A percentile compares a stretch with the other conserved stretches of the same genome.
phyloP scores from a whole-genome alignment of 2,329 filamentous ascomycete genomes.

The Clarireedia monteithiana region DNA sequence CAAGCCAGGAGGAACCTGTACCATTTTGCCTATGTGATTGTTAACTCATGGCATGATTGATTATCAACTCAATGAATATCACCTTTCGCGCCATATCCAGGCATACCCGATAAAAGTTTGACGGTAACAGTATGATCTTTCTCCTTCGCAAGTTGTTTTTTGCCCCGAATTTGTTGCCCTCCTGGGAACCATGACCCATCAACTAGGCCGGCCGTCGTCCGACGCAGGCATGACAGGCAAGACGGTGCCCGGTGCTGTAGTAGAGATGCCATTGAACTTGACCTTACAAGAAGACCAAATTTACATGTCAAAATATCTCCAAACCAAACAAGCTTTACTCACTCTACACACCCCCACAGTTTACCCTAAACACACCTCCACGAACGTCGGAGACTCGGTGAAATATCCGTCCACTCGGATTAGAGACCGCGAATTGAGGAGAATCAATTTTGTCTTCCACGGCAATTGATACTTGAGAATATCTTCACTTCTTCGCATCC shows the following conservation, averaged over 20 bases:
- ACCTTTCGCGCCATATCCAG: constrained; percentile 43
- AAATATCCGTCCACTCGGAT: not conserved
- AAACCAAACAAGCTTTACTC: not conserved
- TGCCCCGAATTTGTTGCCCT: constrained; percentile 33
- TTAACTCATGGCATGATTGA: not conserved
- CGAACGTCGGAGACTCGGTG: not conserved
- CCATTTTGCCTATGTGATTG: constrained; percentile 37
- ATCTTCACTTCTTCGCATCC: not conserved
- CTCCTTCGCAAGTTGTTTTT: constrained; percentile 37
- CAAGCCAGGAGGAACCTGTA: constrained; percentile 41
- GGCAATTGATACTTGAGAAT: not conserved
- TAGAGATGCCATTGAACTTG: constrained; percentile 23
- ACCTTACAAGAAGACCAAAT: not conserved
- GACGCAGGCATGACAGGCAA: constrained; percentile 25
- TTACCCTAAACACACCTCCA: not conserved
- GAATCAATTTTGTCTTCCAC: not conserved
- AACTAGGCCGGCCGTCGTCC: constrained; percentile 19
- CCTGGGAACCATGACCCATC: constrained; percentile 15
- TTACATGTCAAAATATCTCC: constrained; percentile 4
- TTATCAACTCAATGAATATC: not conserved
- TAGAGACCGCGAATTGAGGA: not conserved
- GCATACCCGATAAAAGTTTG: constrained; percentile 43
- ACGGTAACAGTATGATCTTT: constrained; percentile 35
- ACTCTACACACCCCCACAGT: not conserved
- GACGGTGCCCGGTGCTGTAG: constrained; percentile 22